These are phyloP conservation scores for Vaccinium macrocarpon DNA, from an alignment of 148 eudicot genomes.

Conservation along the genomic window DNA sequence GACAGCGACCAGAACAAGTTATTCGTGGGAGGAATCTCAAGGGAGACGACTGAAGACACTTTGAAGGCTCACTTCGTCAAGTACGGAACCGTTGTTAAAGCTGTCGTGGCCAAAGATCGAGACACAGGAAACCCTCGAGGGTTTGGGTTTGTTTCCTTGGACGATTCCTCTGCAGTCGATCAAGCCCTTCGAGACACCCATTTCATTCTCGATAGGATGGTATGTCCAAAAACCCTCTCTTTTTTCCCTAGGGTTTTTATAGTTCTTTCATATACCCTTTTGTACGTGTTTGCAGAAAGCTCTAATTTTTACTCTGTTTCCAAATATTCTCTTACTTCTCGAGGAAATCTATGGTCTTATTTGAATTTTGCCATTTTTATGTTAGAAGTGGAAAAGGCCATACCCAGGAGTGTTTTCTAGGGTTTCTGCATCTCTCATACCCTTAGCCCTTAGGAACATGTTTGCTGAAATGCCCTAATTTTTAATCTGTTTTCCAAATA, in stretches of 20 bases:
- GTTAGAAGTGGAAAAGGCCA: neutral
- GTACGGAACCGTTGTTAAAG: slow-evolving; percentile 43
- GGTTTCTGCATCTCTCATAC: neutral
- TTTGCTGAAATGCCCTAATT: neutral
- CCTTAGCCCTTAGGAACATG: neutral
- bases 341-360: neutral
- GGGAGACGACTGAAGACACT: slow-evolving; percentile 48
- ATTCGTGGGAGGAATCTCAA: slow-evolving; percentile 74
- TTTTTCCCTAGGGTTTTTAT: neutral
- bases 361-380: neutral
- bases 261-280: neutral
- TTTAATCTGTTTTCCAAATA: no score
- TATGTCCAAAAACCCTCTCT: slow-evolving; percentile 22
- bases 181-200: slow-evolving; percentile 60
- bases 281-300: neutral
- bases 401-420: neutral
- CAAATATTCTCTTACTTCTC: neutral
- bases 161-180: slow-evolving; percentile 46
- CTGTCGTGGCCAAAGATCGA: slow-evolving; percentile 60
- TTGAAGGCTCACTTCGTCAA: slow-evolving; percentile 48
- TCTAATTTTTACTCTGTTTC: neutral
- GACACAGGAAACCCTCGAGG: slow-evolving; percentile 60
- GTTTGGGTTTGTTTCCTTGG: slow-evolving; percentile 69
- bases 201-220: slow-evolving; percentile 56
- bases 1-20: slow-evolving; percentile 61